phyloP scores from a whole-genome alignment of 495 filamentous ascomycete species.

The Penicillium silybi region DNA sequence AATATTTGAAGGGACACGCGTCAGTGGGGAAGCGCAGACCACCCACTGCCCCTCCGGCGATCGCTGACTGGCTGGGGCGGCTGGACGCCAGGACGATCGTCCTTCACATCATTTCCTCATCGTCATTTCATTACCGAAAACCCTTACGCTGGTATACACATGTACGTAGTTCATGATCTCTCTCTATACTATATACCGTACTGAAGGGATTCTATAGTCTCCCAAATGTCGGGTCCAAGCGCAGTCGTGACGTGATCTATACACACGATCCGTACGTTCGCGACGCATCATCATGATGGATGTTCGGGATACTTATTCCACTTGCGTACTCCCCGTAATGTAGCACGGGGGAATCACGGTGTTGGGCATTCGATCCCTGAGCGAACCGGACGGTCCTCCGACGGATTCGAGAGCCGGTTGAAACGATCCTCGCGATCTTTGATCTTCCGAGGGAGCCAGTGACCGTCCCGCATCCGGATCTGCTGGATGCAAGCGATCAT shows the following conservation, averaged over 20 bases:
- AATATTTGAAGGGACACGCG: conserved; percentile 18
- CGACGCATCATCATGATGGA: conserved; percentile 15
- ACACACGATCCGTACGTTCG: conserved; percentile 1
- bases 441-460: neutral
- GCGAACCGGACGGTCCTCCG: conserved; percentile 8
- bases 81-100: conserved; percentile 22
- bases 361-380: neutral
- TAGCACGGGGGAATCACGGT: neutral
- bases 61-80: conserved; percentile 19
- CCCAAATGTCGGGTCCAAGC: neutral
- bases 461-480: conserved; percentile 3
- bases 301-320: neutral
- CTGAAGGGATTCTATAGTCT: neutral
- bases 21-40: conserved; percentile 15
- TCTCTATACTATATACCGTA: neutral
- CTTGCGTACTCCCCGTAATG: neutral
- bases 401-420: conserved; percentile 4
- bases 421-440: neutral
- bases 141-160: neutral
- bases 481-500: conserved; percentile 8
- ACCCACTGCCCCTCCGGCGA: conserved; percentile 10
- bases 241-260: conserved; percentile 13
- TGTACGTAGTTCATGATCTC: neutral
- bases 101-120: conserved; percentile 23
- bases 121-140: neutral